Evolutionary conservation across 345 rosid genomes (phyloP).

Genomic region (Citrus reticulata): DNA sequence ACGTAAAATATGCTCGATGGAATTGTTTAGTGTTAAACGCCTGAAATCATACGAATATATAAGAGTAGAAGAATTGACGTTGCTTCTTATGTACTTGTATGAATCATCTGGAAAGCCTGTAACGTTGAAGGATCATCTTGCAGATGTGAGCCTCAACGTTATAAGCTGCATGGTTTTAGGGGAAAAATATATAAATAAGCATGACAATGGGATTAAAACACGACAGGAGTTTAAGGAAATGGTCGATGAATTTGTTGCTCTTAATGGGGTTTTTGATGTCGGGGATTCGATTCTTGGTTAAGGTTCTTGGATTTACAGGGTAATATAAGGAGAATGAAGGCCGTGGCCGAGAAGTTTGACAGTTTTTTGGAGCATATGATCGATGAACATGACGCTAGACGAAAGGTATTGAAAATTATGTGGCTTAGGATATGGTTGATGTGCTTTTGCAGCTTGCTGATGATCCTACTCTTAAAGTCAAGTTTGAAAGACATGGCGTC

Average conservation of each 20-base stretch:
- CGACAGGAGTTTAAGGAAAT: too few species aligned
- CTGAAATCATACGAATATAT: too few species aligned
- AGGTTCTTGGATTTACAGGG: conserved; percentile 56
- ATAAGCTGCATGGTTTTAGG: too few species aligned
- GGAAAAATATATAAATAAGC: too few species aligned
- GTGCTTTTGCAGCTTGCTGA: conserved; percentile 56
- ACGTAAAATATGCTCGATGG: conserved; percentile 50
- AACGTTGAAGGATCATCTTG: too few species aligned
- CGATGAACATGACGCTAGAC: conserved; percentile 47
- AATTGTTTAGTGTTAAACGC: conserved; percentile 16
- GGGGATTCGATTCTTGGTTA: conserved; percentile 67
- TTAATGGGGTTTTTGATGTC: conserved; percentile 52
- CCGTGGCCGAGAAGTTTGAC: conserved; percentile 48
- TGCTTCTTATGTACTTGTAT: too few species aligned
- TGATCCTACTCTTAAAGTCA: conserved; percentile 14
- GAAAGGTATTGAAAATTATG: conserved; percentile 30
- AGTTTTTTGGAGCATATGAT: conserved; percentile 52
- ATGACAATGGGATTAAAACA: too few species aligned
- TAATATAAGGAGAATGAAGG: conserved; percentile 63
- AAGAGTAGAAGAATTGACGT: too few species aligned
- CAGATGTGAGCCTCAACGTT: too few species aligned
- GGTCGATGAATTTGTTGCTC: conserved; percentile 27
- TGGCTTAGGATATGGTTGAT: conserved; percentile 62
- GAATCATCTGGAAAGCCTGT: too few species aligned
- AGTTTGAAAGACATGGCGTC: conserved; percentile 58